Evolutionary conservation across 495 filamentous ascomycete species (phyloP).

Genomic region (Corynascus novoguineensis): DNA sequence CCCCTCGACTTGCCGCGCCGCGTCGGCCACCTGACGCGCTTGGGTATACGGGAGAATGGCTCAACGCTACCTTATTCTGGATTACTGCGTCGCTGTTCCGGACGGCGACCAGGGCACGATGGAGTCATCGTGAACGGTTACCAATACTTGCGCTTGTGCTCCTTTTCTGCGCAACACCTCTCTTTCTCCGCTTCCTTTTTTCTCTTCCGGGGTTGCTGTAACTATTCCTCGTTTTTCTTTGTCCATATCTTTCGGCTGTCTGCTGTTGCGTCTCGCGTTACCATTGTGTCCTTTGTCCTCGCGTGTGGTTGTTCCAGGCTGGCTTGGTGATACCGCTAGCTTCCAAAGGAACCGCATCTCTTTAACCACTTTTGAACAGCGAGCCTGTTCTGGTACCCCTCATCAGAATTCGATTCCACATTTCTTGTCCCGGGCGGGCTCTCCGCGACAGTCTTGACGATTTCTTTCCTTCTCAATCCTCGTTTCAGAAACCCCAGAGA

Average conservation of each 20-base stretch:
- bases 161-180: constrained; percentile 1
- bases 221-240: background rate
- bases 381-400: background rate
- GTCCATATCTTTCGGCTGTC: constrained; percentile 2
- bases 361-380: background rate
- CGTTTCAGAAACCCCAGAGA: background rate
- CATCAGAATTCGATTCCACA: background rate
- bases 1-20: constrained; percentile 7
- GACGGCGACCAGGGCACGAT: background rate
- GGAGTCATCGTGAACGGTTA: background rate
- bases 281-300: constrained; percentile 6
- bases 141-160: background rate
- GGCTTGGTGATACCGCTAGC: background rate
- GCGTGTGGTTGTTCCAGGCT: background rate
- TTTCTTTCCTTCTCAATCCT: background rate
- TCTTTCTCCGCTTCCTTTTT: constrained; percentile 8
- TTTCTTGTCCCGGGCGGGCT: constrained; percentile 9
- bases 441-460: background rate
- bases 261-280: background rate
- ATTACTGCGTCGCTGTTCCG: background rate
- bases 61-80: background rate
- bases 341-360: background rate
- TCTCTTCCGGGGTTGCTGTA: background rate
- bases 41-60: background rate
- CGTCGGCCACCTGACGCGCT: background rate